phyloP scores from a whole-genome alignment of 768 basidiomycete species.

The Suillus placidus region DNA sequence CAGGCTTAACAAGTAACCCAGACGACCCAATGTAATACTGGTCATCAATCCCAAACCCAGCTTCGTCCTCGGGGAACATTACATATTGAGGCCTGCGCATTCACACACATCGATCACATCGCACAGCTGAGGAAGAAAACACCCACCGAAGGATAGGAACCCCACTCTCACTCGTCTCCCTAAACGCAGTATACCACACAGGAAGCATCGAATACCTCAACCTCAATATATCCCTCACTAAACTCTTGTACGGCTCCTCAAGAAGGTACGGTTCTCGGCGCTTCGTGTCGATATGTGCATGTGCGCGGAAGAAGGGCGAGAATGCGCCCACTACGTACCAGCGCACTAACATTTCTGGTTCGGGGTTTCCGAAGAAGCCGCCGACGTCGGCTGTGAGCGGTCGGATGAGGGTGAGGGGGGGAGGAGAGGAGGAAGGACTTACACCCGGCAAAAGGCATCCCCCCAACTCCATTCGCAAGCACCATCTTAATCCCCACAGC shows the following conservation, averaged over 20 bases:
- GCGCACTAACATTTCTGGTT: slow-evolving; percentile 89
- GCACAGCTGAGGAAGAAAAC: neutral
- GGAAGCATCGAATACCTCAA: slow-evolving; percentile 87
- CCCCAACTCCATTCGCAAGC: too few relatives aligned
- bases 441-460: too few relatives aligned
- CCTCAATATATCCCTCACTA: slow-evolving; percentile 76
- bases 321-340: slow-evolving; percentile 98
- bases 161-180: slow-evolving; percentile 80
- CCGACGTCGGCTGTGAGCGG: slow-evolving; percentile 83
- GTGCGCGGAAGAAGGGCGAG: slow-evolving; percentile 97
- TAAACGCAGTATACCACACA: slow-evolving; percentile 98
- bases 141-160: slow-evolving; percentile 79
- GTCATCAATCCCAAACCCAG: slow-evolving; percentile 88
- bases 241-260: slow-evolving; percentile 85
- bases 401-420: too few relatives aligned
- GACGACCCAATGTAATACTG: slow-evolving; percentile 91
- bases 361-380: slow-evolving; percentile 97
- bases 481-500: too few relatives aligned
- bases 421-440: too few relatives aligned
- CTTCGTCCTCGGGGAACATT: slow-evolving; percentile 85
- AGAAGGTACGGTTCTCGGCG: slow-evolving; percentile 93
- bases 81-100: slow-evolving; percentile 86
- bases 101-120: too few relatives aligned
- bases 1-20: slow-evolving; percentile 89
- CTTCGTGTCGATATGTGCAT: slow-evolving; percentile 97